These are phyloP conservation scores for Cryptosporidium xiaoi DNA, from an alignment of 169 alveolate species.

Conservation along the genomic window DNA sequence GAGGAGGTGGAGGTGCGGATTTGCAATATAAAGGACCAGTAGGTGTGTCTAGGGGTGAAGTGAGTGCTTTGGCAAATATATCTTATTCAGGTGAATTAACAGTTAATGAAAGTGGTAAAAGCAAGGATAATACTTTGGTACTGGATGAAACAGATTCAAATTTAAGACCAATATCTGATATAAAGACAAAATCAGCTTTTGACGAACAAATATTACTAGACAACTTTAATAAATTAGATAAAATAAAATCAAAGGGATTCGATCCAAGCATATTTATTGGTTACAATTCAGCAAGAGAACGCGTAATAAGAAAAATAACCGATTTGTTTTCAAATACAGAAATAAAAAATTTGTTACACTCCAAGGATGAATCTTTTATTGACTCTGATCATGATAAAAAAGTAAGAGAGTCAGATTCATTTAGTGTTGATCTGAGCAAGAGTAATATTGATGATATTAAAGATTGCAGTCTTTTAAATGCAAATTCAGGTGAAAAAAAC, in stretches of 20 bases:
- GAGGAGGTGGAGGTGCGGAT: not conserved
- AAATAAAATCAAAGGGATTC: not conserved
- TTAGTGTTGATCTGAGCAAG: no score
- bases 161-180: not conserved
- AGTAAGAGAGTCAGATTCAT: no score
- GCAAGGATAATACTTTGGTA: not conserved
- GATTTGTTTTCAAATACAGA: constrained; percentile 54
- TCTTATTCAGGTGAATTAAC: not conserved
- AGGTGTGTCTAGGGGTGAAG: not conserved
- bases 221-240: no score
- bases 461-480: no score
- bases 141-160: not conserved
- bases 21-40: not conserved
- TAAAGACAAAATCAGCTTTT: not conserved
- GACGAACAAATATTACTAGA: no score
- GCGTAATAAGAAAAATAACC: constrained; percentile 41
- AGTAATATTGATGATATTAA: no score
- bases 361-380: not conserved
- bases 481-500: not conserved
- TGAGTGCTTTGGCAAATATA: not conserved
- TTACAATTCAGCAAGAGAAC: constrained; percentile 52
- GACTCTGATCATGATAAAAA: not conserved
- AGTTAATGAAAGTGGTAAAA: not conserved
- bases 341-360: not conserved
- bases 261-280: constrained; percentile 72